Evolutionary conservation across 2,329 filamentous ascomycete species (phyloP), one percentile per base, ranked within the genome.

Genomic region (Sporothrix pseudoabietina): DNA sequence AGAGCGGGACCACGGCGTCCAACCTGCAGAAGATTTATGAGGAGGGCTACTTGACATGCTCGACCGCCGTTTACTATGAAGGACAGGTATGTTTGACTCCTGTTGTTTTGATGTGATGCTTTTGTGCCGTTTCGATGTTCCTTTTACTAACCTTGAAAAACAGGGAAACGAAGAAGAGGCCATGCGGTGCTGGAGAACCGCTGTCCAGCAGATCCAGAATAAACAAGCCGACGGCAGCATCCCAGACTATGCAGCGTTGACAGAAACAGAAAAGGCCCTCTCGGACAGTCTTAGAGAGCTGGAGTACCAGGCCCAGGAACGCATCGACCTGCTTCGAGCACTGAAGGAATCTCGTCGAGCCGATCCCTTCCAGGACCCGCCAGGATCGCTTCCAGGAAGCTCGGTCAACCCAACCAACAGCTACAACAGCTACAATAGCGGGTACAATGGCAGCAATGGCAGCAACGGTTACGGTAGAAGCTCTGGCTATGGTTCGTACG

Each of bases 21-120:
- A 90, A 90, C 75, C 89, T 98, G 82, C 95, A 98, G 84, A 98
- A 97, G 87, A 97, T 94, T 72, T 98, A 98, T 84, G 95, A 98
- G 84, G 94, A 98, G 82, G 94, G 92, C 82, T 98, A 97, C 83
- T 84, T 98, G 78, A 94, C 92, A 80, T 98, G 94, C 83, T 98
- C 94, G 16, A 98, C 94, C 1, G 95, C 95, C 54, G 93, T 97
- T 71, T 98, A 97, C 83, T 98, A 97, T 82, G 96, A 99, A 84
- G 90, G 91, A 80, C 92, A 97, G 89, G 94, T 97, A 83, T 72
- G 78, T 9, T 1, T 35, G 14, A 4, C 0, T n/a, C 26, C 39
- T 10, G 16, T 30, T 65, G 52, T 9, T 47, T 4, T 49, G 44
- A 4, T 19, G 44, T 4, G 14, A 19, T 41, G 41, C 16, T 26